Conservation (phyloP, 2,329 filamentous ascomycete species). For the Chaetomiaceae sp. region DNA sequence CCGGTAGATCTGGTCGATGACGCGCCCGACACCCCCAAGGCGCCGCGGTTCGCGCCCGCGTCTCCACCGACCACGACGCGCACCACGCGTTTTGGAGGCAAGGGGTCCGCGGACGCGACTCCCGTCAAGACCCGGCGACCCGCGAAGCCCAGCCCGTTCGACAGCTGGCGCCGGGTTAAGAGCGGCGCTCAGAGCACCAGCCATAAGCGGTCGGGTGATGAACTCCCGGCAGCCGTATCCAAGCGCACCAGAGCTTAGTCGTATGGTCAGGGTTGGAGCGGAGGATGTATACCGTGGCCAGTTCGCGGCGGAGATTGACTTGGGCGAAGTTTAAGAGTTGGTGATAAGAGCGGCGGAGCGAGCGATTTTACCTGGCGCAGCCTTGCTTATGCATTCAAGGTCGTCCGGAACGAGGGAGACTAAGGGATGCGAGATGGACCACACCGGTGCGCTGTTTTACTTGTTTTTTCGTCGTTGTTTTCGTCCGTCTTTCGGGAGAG, state of each 20-base stretch:
- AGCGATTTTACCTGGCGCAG: neutral
- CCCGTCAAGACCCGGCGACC: constrained; percentile 36
- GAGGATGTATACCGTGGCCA: too few species aligned
- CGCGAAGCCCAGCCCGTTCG: constrained; percentile 52
- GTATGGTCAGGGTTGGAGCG: too few species aligned
- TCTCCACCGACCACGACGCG: constrained; percentile 59
- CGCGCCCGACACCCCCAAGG: constrained; percentile 43
- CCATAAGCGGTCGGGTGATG: constrained; percentile 39
- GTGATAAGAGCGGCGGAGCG: too few species aligned
- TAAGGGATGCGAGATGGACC: too few species aligned
- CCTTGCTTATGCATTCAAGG: neutral
- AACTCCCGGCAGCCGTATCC: constrained; percentile 25
- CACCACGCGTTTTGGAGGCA: constrained; percentile 51
- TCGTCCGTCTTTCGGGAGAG: too few species aligned
- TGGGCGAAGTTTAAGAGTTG: too few species aligned
- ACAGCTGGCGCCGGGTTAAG: constrained; percentile 64
- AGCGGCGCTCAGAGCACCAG: constrained; percentile 34
- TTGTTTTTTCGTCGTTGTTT: neutral
- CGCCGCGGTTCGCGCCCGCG: constrained; percentile 49
- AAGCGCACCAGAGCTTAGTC: constrained; percentile 35
- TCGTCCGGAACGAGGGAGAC: neutral
- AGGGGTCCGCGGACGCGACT: constrained; percentile 38
- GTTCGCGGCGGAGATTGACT: too few species aligned
- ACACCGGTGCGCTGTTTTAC: too few species aligned
- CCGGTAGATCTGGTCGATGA: constrained; percentile 34